Evolutionary conservation across 495 filamentous ascomycete genomes (phyloP).

Genomic region (Amniculicola lignicola): DNA sequence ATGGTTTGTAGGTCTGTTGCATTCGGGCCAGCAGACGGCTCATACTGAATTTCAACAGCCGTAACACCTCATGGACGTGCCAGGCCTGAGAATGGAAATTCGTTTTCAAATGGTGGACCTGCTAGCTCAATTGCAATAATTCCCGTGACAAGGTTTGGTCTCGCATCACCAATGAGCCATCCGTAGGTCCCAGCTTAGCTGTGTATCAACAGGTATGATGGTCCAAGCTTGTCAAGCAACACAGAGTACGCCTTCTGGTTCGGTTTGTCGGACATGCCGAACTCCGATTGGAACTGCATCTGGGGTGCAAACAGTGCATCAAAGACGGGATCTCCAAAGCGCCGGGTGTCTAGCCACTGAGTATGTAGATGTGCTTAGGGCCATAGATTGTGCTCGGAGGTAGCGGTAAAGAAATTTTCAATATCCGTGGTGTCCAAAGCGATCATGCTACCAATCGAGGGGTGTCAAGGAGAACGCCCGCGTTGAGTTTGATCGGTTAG

Average conservation of each 20-base stretch:
- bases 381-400: constrained; percentile 42
- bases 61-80: constrained; percentile 39
- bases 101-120: constrained; percentile 19
- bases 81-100: not conserved
- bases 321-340: constrained; percentile 47
- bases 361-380: constrained; percentile 49
- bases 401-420: constrained; percentile 45
- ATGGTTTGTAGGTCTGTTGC: constrained; percentile 37
- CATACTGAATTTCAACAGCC: constrained; percentile 43
- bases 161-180: constrained; percentile 38
- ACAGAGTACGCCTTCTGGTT: constrained; percentile 35
- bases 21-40: constrained; percentile 41
- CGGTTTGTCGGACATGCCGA: constrained; percentile 23
- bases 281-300: constrained; percentile 36
- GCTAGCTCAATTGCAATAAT: constrained; percentile 22
- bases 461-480: constrained; percentile 45
- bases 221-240: constrained; percentile 40
- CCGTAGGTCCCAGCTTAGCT: constrained; percentile 38
- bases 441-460: constrained; percentile 32
- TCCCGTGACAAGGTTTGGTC: constrained; percentile 22
- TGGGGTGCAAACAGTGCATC: constrained; percentile 45
- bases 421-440: constrained; percentile 40
- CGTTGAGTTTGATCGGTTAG: constrained; percentile 47
- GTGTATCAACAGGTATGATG: constrained; percentile 39
- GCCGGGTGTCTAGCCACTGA: constrained; percentile 50